Percentiles rank a stretch among this genome's conserved stretches.
phyloP scores from a whole-genome alignment of 2,329 filamentous ascomycete species.

The Domatiomyces globalis region DNA sequence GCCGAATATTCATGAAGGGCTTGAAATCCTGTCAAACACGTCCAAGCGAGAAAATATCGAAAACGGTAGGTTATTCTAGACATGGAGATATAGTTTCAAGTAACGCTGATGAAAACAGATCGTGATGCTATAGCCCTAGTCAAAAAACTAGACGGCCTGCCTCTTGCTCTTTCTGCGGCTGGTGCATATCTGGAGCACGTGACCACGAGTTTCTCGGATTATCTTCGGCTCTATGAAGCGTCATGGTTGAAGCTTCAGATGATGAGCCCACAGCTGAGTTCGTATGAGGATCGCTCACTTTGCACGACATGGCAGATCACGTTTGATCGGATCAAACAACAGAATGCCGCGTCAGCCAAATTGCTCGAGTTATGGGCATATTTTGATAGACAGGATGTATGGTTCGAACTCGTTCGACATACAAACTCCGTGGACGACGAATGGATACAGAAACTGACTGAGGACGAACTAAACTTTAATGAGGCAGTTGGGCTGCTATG shows the following conservation, averaged over 20 bases:
- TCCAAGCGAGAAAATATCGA: slow-evolving; percentile 6
- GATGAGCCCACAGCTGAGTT: slow-evolving; percentile 1
- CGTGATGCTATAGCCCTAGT: slow-evolving; percentile 18
- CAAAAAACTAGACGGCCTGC: slow-evolving; percentile 30
- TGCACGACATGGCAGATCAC: slow-evolving; percentile 15
- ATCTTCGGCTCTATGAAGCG: slow-evolving; percentile 25
- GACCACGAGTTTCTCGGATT: background rate
- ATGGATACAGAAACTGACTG: slow-evolving; percentile 10
- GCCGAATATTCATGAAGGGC: slow-evolving; percentile 3
- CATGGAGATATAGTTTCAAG: slow-evolving; percentile 11
- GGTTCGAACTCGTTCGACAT: slow-evolving; percentile 30
- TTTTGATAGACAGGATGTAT: slow-evolving; percentile 33
- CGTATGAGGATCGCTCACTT: slow-evolving; percentile 11
- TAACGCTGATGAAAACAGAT: slow-evolving; percentile 3
- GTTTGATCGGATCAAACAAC: slow-evolving; percentile 4
- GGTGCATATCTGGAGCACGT: slow-evolving; percentile 30
- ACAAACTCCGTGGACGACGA: slow-evolving; percentile 2
- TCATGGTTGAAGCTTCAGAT: slow-evolving; percentile 22
- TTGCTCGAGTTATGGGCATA: slow-evolving; percentile 30
- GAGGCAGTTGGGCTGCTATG: slow-evolving; percentile 6
- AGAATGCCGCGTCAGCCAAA: slow-evolving; percentile 17
- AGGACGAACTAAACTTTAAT: slow-evolving; percentile 5
- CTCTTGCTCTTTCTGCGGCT: slow-evolving; percentile 34
- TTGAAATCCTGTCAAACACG: slow-evolving; percentile 7
- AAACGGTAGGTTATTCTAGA: slow-evolving; percentile 5